Base-by-base conservation (phyloP, 1,284 basidiomycete genomes). In the Ganoderma sp. region DNA sequence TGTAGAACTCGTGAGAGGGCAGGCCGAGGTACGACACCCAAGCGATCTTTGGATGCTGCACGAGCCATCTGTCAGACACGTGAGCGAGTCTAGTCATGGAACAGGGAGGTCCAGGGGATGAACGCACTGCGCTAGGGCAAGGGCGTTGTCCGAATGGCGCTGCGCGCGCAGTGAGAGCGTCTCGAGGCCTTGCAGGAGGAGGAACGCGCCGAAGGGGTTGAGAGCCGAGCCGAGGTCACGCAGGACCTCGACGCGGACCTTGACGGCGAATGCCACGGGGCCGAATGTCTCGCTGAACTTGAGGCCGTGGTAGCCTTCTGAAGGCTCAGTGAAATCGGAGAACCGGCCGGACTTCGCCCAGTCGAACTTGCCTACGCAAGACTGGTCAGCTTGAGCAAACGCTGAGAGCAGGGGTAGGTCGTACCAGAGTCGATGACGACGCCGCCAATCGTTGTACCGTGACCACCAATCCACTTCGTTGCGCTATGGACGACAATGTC, bases 401-500 rank as follows among this genome's bases (percentile, higher is more conserved):
- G 12, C 10, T 15, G 15, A 45, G 2, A 42, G 25, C 37, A 32
- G 43, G 22, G 19, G 17, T 6, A 52, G 22, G 12, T 25, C 77
- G 3, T 69, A 84, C 87, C 94, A 32, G 88, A 86, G 78, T 95
- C 94, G 65, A 96, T 78, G 70, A 97, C 84, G 25, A 96, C 89
- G 68, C 95, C 95, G 6, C 85, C 94, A 63, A 97, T 94, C 34
- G 93, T 95, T 2, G 91, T 96, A 67, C 95, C 94, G 77, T 95
- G 95, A 0, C 95, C 94, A 39, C 94, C 92, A 63, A 96, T 95
- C 95, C 95, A 96, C 78, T 97, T 96, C 3, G 94, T 96, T 0
- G 94, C 93, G 68, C 90, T 92, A 81, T 96, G 92, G 8, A 95
- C 91, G 85, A 96, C 85, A 67, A 97, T 93, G 75, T 97, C 56